These are phyloP conservation scores for Fusarium setosum DNA, from an alignment of 2,329 filamentous ascomycete species.

Conservation along the genomic window DNA sequence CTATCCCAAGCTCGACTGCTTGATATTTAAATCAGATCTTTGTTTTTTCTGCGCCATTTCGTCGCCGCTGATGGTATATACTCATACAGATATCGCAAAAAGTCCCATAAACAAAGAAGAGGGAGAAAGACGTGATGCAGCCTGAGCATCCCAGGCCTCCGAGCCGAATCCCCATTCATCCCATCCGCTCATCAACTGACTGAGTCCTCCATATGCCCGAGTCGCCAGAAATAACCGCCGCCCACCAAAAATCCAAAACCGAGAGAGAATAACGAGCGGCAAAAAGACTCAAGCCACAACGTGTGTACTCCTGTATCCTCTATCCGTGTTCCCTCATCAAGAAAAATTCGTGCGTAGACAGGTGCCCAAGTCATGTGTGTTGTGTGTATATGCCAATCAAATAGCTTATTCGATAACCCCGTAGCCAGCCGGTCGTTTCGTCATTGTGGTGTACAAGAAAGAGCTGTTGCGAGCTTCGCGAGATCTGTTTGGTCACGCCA, in stretches of 20 bases:
- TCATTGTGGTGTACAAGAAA: constrained; percentile 43
- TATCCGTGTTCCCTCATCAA: constrained; percentile 42
- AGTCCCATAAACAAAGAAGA: constrained; percentile 5
- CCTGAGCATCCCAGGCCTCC: constrained; percentile 2
- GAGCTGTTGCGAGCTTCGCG: constrained; percentile 15
- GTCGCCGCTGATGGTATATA: constrained; percentile 37
- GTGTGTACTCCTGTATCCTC: constrained; percentile 43
- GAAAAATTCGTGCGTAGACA: constrained; percentile 34
- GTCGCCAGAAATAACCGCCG: constrained; percentile 3
- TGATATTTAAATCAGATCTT: constrained; percentile 25
- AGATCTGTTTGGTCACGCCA: not conserved
- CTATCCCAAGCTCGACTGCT: constrained; percentile 19
- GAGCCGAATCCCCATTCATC: not conserved
- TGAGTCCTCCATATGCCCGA: constrained; percentile 2
- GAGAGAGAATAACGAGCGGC: constrained; percentile 16
- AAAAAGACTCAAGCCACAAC: constrained; percentile 27
- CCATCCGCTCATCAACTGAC: constrained; percentile 2
- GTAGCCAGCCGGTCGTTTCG: constrained; percentile 38
- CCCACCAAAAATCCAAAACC: constrained; percentile 9
- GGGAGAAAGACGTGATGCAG: constrained; percentile 7
- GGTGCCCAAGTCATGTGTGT: constrained; percentile 23
- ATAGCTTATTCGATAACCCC: constrained; percentile 23
- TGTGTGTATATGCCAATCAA: constrained; percentile 34
- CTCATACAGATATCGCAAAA: constrained; percentile 29
- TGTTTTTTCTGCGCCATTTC: constrained; percentile 34